Percentiles rank a stretch among this genome's conserved stretches.
Conservation (phyloP, 2,329 filamentous ascomycete genomes). For the Plectosphaerella plurivora region DNA sequence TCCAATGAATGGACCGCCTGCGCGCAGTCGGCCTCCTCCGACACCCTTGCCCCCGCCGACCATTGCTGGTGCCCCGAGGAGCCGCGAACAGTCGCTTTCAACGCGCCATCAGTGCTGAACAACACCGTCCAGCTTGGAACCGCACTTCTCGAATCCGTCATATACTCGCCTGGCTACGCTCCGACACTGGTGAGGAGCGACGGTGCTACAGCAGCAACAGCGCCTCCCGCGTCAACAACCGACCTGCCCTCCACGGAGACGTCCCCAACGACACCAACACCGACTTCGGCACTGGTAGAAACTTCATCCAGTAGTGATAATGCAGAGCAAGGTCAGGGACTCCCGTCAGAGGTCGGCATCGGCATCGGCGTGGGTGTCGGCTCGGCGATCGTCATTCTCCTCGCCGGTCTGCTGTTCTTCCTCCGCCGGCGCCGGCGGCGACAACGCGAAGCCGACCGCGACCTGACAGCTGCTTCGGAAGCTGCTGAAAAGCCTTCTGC, state of each 20-base stretch:
- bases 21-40: slow-evolving; percentile 15
- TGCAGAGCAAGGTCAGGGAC: background rate
- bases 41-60: slow-evolving; percentile 16
- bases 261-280: background rate
- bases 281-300: slow-evolving; percentile 1
- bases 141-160: slow-evolving; percentile 17
- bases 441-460: background rate
- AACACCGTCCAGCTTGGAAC: slow-evolving; percentile 22
- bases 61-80: slow-evolving; percentile 22
- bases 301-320: background rate
- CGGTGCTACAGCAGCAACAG: background rate
- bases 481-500: background rate
- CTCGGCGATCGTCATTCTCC: slow-evolving; percentile 13
- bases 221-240: background rate
- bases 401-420: slow-evolving; percentile 14
- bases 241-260: background rate
- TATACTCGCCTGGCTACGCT: slow-evolving; percentile 16
- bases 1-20: slow-evolving; percentile 26
- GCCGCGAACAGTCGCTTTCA: slow-evolving; percentile 19
- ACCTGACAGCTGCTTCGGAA: background rate
- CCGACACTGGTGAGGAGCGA: slow-evolving; percentile 9
- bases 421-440: slow-evolving; percentile 7
- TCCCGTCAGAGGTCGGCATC: slow-evolving; percentile 19
- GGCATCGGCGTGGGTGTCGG: slow-evolving; percentile 13
- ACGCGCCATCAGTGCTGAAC: slow-evolving; percentile 15